A percentile compares a stretch with the other conserved stretches of the same genome.
Conservation (phyloP, 345 rosid species). For the Dipteronia sinensis region DNA sequence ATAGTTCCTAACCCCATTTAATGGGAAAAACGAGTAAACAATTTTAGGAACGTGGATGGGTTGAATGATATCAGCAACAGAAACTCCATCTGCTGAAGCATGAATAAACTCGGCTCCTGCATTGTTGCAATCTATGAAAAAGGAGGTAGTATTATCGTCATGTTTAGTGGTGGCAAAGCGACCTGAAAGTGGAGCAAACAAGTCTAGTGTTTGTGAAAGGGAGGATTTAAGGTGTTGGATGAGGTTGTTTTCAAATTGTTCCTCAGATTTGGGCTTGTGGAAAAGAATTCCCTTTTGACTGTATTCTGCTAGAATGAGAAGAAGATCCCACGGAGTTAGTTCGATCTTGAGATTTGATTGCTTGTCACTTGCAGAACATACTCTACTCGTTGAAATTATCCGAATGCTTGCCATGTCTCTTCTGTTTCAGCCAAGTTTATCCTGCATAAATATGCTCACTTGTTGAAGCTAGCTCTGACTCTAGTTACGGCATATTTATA, state of each 20-base stretch:
- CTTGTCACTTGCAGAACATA: too few species aligned
- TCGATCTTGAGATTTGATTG: too few species aligned
- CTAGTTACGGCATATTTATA: too few species aligned
- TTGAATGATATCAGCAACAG: conserved; percentile 30
- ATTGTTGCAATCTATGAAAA: too few species aligned
- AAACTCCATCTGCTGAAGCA: conserved; percentile 30
- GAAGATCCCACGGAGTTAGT: conserved; percentile 36
- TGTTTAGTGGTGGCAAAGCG: conserved; percentile 33
- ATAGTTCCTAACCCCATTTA: conserved; percentile 22
- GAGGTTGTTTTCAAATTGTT: not conserved
- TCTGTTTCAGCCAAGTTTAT: too few species aligned
- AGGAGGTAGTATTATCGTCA: not conserved
- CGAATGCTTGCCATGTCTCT: too few species aligned
- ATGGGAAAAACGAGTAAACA: conserved; percentile 25
- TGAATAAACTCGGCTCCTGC: conserved; percentile 46
- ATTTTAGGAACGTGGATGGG: conserved; percentile 25
- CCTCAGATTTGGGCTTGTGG: not conserved
- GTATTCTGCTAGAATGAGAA: not conserved
- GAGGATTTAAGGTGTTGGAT: conserved; percentile 25
- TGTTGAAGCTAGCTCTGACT: too few species aligned
- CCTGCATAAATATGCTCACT: too few species aligned
- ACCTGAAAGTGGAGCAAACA: conserved; percentile 41
- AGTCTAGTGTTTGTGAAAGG: conserved; percentile 24
- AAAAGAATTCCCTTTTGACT: conserved; percentile 32
- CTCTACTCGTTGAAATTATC: too few species aligned